These are phyloP conservation scores for Umbilicus rupestris DNA, from an alignment of 164 flowering plant species.

Conservation along the genomic window DNA sequence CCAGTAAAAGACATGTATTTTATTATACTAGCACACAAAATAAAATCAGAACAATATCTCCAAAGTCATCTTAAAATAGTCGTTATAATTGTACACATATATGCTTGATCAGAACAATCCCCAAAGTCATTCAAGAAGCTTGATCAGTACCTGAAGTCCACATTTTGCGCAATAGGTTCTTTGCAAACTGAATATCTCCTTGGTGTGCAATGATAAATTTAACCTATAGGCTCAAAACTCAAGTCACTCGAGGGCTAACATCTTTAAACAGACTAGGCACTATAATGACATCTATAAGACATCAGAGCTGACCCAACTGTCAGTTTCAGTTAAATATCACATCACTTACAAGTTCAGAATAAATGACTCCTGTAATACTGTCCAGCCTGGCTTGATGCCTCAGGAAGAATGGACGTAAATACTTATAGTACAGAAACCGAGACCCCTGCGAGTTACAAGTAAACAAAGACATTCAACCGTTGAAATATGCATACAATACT, in stretches of 20 bases:
- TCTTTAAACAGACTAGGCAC: neutral
- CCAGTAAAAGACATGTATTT: neutral
- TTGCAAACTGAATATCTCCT: constrained; percentile 16
- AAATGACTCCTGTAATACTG: constrained; percentile 10
- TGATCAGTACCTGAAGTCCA: constrained; percentile 15
- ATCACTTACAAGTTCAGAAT: constrained; percentile 16
- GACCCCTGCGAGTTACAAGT: constrained; percentile 17
- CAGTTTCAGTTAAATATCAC: neutral
- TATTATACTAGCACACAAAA: neutral
- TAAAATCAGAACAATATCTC: neutral
- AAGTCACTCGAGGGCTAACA: neutral
- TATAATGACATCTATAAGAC: neutral
- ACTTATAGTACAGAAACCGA: constrained; percentile 14
- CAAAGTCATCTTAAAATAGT: too few relatives aligned
- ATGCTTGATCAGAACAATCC: neutral
- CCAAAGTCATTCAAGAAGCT: neutral
- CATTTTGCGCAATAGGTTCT: constrained; percentile 11
- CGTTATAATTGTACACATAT: neutral
- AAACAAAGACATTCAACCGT: neutral
- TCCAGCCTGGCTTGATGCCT: constrained; percentile 26
- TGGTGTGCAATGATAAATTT: constrained; percentile 17
- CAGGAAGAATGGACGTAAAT: constrained; percentile 24
- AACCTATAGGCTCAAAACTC: constrained; percentile 11
- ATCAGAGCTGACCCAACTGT: neutral
- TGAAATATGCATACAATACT: neutral